phyloP scores from a whole-genome alignment of 192 early-diverging fungal species.

The Coemansia brasiliensis region DNA sequence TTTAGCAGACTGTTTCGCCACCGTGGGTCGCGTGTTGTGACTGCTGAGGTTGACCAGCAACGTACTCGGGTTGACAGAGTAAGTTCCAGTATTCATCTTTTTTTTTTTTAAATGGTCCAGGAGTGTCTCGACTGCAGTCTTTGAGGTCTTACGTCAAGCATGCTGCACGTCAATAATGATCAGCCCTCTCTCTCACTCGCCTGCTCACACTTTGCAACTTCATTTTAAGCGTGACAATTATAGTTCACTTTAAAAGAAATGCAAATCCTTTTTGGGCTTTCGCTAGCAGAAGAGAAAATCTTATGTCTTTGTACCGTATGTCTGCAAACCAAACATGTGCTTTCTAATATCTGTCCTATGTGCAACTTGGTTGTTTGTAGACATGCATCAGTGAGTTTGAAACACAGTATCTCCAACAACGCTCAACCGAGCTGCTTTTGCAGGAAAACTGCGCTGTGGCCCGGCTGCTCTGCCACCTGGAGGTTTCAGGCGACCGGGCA shows the following conservation, averaged over 20 bases:
- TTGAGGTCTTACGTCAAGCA: background rate
- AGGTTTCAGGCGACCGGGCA: conserved; percentile 47
- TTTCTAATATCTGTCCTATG: too few species aligned
- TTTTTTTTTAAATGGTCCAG: background rate
- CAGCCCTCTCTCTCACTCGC: background rate
- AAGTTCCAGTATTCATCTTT: conserved; percentile 19
- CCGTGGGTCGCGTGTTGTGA: conserved; percentile 30
- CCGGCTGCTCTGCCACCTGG: conserved; percentile 31
- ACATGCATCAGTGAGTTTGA: conserved; percentile 46
- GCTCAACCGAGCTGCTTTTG: conserved; percentile 45
- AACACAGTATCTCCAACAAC: conserved; percentile 48
- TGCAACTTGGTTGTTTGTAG: conserved; percentile 21
- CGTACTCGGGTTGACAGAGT: conserved; percentile 42
- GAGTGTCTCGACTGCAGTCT: background rate
- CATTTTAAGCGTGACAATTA: too few species aligned
- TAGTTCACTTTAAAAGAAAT: too few species aligned
- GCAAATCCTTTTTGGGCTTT: background rate
- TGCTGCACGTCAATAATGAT: conserved; percentile 5
- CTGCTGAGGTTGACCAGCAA: conserved; percentile 23
- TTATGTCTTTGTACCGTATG: too few species aligned
- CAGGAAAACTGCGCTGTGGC: conserved; percentile 43
- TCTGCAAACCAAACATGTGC: too few species aligned
- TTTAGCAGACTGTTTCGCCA: conserved; percentile 51
- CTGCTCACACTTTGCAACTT: too few species aligned
- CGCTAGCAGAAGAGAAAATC: too few species aligned